These are phyloP conservation scores for Cytospora paraplurivora DNA, from an alignment of 2,329 filamentous ascomycete species.

Conservation along the genomic window DNA sequence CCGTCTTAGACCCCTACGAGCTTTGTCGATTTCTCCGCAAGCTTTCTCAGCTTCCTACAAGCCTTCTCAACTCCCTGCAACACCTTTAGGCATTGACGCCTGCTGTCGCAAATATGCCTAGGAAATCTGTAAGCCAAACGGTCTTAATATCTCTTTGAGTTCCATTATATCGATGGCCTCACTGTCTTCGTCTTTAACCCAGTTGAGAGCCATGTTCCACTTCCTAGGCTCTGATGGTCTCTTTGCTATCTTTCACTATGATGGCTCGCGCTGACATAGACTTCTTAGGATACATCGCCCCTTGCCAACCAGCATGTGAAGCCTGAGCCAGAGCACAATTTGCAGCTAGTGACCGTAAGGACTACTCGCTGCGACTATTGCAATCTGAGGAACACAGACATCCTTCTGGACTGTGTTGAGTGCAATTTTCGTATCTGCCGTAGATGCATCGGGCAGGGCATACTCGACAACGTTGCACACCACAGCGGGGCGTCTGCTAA, in stretches of 20 bases:
- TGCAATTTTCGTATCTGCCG: conserved; percentile 10
- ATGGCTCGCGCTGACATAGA: background rate
- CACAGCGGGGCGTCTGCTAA: too few relatives aligned
- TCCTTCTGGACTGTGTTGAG: background rate
- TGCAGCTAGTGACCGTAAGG: background rate
- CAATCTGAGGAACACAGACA: background rate
- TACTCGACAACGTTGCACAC: background rate
- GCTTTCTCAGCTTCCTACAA: background rate
- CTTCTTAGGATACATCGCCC: too few relatives aligned
- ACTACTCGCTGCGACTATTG: conserved; percentile 20
- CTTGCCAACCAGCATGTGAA: fast-evolving
- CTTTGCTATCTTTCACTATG: too few relatives aligned
- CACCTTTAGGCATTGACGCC: background rate
- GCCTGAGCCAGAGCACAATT: background rate
- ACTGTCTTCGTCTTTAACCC: background rate
- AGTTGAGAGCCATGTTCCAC: too few relatives aligned
- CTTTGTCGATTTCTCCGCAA: background rate
- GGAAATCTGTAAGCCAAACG: background rate
- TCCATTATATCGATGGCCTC: background rate
- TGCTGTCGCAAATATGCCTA: background rate
- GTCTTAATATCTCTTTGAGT: background rate
- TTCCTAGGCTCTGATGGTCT: too few relatives aligned
- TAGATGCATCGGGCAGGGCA: background rate
- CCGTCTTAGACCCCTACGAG: background rate
- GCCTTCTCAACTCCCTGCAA: background rate